A percentile compares a stretch with the other conserved stretches of the same genome.
phyloP scores from a whole-genome alignment of 176 grass and related monocot genomes.

The Urochloa ruziziensis region DNA sequence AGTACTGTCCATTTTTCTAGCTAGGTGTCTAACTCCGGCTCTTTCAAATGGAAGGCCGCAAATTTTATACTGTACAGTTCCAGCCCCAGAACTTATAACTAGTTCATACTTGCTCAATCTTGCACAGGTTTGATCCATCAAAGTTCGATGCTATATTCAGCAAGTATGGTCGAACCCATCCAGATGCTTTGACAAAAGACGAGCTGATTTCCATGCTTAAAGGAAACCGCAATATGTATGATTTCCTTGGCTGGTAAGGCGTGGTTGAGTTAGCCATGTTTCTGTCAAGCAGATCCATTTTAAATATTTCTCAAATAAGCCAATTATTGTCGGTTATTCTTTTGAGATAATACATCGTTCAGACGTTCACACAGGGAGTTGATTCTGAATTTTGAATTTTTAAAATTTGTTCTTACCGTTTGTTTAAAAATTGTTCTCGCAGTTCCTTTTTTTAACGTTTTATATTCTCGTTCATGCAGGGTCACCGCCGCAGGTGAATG shows the following conservation, averaged over 20 bases:
- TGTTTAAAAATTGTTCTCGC: not conserved
- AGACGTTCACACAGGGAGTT: no score
- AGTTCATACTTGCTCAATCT: not conserved
- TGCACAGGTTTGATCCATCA: slow-evolving; percentile 61
- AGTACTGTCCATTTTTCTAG: not conserved
- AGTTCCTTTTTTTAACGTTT: not conserved
- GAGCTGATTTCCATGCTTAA: slow-evolving; percentile 49
- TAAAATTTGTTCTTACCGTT: not conserved
- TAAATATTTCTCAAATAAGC: not conserved
- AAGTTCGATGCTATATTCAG: slow-evolving; percentile 75
- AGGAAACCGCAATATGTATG: slow-evolving; percentile 50
- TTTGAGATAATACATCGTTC: no score
- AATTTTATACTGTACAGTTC: not conserved
- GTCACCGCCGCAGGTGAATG: slow-evolving; percentile 23
- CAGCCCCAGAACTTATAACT: not conserved
- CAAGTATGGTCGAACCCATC: slow-evolving; percentile 51
- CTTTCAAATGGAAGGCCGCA: no score
- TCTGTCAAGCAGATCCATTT: not conserved
- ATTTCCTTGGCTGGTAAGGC: slow-evolving; percentile 54
- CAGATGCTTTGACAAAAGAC: slow-evolving; percentile 46
- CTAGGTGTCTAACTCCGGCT: no score
- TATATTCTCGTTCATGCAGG: not conserved
- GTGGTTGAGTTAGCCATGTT: not conserved
- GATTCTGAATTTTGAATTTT: not conserved
- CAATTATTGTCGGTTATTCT: no score